Evolutionary conservation across 2,329 filamentous ascomycete genomes (phyloP), one percentile per base, ranked within the genome.

Genomic region (Fusarium bactridioides): DNA sequence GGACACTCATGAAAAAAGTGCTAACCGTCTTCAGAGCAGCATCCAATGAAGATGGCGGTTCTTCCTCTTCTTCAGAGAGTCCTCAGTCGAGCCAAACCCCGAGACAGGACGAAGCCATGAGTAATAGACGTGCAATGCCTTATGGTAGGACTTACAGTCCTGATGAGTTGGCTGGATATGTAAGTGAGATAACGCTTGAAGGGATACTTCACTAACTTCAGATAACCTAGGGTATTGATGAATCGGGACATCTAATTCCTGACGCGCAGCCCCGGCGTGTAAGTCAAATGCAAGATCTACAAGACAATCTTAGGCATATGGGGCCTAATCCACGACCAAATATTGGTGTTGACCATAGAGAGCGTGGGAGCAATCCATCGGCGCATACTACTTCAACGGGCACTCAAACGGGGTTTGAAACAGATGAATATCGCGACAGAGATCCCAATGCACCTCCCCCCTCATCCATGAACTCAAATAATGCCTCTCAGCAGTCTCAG

Each of bases 91-190:
- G 5, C 7, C 29, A 33, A 4, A 7, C 4, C 4, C 1, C 15
- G 19, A 8, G 6, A 13, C 50, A 11, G 1, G 7, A 19, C 9
- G 38, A 23, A 6, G 2, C 5, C n/a, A 16, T 25, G 12, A 6
- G 44, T 12, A 8, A 45, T 5, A 18, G 18, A 18, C 11, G 5
- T 1, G 2, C 6, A 8, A 25, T 10, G 1, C 10, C 1, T 4
- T 25, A 15, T 12, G n/a, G 41, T 5, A 25, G 31, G 5, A 33
- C 3, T 8, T 37, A 12, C 3, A 70, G 68, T 10, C 67, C 67
- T 1, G 68, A 70, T 37, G 45, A 55, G 29, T 7, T 69, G 7
- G 19, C 50, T 10, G 23, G 45, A 41, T 19, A 71, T 33, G 68
- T 71, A 6, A 53, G 61, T 10, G 2, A 3, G 2, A 9, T 16